Evolutionary conservation across 75 land plant genomes (phyloP), one percentile per base, ranked within the genome.

Genomic region (Picea sitchensis): DNA sequence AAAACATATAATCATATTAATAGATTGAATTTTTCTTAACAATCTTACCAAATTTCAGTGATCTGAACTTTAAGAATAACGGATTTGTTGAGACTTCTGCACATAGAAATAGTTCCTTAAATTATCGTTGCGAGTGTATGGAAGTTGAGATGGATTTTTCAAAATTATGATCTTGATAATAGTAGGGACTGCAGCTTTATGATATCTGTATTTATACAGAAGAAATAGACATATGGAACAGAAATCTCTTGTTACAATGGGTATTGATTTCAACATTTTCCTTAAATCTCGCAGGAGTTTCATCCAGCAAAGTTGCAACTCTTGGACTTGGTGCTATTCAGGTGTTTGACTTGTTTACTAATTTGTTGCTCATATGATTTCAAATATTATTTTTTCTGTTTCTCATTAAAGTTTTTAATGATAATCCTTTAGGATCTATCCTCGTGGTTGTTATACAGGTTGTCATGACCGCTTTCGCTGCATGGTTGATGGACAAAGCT

Each of bases 401-500:
- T 51, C 56, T 51, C 56, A 51, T 51, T 9, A 51, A 51, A 51
- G 56, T 51, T 51, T 51, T 51, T 51, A 9, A 51, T 51, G 56
- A 51, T 51, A 51, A 51, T 51, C 56, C 56, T 51, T 51, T 51
- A 51, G 56, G 56, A 9, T 51, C 12, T 51, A 51, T 51, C 56
- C 11, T 51, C 12, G 9, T 51, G 56, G 56, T 12, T 65, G 32
- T 64, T 67, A 7, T 64, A 13, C 58, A 95, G 98, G 95, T 95
- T 36, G 62, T 89, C 77, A 92, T 86, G 71, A 95, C 98, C 77
- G 95, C 78, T 34, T 80, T 95, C 59, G 77, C 89, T 60, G 87
- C 93, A 47, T 84, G 85, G 84, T 81, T 95, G 68, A 80, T 88
- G 81, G 98, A 95, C 83, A 91, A 78, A 88, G 85, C 95, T 34